Evolutionary conservation across 2,329 filamentous ascomycete species (phyloP), one percentile per base, ranked within the genome.

Genomic region (Fusarium transvaalense): DNA sequence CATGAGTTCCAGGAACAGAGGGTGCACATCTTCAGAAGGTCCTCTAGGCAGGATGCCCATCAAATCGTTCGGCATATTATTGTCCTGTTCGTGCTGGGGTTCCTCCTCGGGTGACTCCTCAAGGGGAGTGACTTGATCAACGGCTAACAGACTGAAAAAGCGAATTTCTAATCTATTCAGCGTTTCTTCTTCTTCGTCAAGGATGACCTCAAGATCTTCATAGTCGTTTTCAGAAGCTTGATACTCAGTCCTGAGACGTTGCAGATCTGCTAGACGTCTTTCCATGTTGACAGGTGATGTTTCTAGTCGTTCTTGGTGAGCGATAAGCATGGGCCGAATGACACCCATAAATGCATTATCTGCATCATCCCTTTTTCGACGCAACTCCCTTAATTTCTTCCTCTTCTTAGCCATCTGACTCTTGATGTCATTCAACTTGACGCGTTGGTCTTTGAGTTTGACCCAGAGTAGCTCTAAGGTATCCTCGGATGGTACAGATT

Each of bases 1-100:
- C 17, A 82, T 78, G 8, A 87, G 77, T 19, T 80, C 75, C 13
- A 76, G 68, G 66, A 85, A 86, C 5, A 83, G 74, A 3, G 85
- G 85, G 62, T 87, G 84, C 2, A 81, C 71, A 38, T 82, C 81
- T 55, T 82, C 80, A 1, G 72, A 64, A 6, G 78, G 74, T 1
- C 78, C 76, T 27, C 78, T 68, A 0, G 72, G 71, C 5, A 76
- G 76, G 10, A 82, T 82, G 3, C 80, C 80, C 46, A 72, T 71
- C 5, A 82, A 66, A 37, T 78, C 74, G 15, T 74, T 62, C 6
- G 80, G 80, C 34, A 78, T 60, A 25, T 75, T 71, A 10, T 66
- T 53, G 12, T 50, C 39, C 35, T 63, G 23, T 13, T 64, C 67
- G 8, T 45, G 35, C n/a, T 64, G 58, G 3, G 52, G 38, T 13